Evolutionary conservation across 345 rosid genomes (phyloP).

Genomic region (sweet orange (Citrus sinensis)): DVS_A1.0 CM039162.1:30378001-30378500

Average conservation of each 20-base stretch:
- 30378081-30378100: slow-evolving; percentile 72
- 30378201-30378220: slow-evolving; percentile 48
- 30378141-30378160: slow-evolving; percentile 66
- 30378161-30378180: slow-evolving; percentile 37
- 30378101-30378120: slow-evolving; percentile 94
- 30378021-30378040: slow-evolving; percentile 57
- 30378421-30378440: not conserved
- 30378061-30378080: slow-evolving; percentile 95
- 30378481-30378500: not conserved
- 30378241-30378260: slow-evolving; percentile 68
- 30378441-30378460: slow-evolving; percentile 28
- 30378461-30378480: slow-evolving; percentile 18
- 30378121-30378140: slow-evolving; percentile 99
- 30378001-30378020: slow-evolving; percentile 66
- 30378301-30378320: not conserved
- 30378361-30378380: not conserved
- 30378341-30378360: not conserved
- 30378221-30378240: slow-evolving; percentile 56
- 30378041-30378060: slow-evolving; percentile 75
- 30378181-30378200: slow-evolving; percentile 22
- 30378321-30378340: not conserved
- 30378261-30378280: slow-evolving; percentile 91
- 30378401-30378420: slow-evolving; percentile 39
- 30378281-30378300: slow-evolving; percentile 87
- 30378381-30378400: slow-evolving; percentile 11